Conservation (phyloP, 768 basidiomycete genomes). For the Rhizopogon sp. region DNA sequence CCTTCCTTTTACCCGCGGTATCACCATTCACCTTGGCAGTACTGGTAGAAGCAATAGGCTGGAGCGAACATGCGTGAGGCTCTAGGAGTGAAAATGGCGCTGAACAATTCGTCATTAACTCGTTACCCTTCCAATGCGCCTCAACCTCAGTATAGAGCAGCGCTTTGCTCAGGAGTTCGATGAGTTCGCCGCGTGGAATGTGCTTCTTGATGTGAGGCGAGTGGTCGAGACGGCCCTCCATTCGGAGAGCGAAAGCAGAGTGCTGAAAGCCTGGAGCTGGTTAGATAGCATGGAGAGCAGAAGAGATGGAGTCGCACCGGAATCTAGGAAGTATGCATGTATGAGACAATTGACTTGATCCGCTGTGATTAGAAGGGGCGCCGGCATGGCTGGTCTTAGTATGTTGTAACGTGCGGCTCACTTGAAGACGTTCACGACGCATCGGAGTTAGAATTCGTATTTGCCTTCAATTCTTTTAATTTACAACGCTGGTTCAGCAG, state of each 20-base stretch:
- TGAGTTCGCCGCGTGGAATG: conserved; percentile 75
- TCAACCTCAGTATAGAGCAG: conserved; percentile 81
- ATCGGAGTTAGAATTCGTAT: neutral
- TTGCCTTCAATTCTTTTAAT: too few species aligned
- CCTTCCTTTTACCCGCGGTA: conserved; percentile 45
- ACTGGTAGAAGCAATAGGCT: conserved; percentile 24
- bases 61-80: conserved; percentile 62
- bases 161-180: conserved; percentile 77
- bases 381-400: conserved; percentile 21
- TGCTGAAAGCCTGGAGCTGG: conserved; percentile 62
- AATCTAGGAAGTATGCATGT: conserved; percentile 79
- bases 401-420: neutral
- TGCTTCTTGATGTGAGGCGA: conserved; percentile 67
- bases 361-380: conserved; percentile 61
- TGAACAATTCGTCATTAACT: conserved; percentile 61
- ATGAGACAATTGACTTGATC: conserved; percentile 86
- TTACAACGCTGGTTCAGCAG: too few species aligned
- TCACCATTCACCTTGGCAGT: conserved; percentile 12
- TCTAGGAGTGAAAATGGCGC: conserved; percentile 71
- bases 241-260: conserved; percentile 74
- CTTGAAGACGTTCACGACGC: neutral
- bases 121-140: conserved; percentile 70
- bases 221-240: conserved; percentile 66
- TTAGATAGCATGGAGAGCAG: conserved; percentile 6
- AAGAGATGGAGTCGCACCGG: conserved; percentile 40